Evolutionary conservation across 2,329 filamentous ascomycete species (phyloP), one percentile per base, ranked within the genome.

Genomic region (Triangularia verruculosa): DNA sequence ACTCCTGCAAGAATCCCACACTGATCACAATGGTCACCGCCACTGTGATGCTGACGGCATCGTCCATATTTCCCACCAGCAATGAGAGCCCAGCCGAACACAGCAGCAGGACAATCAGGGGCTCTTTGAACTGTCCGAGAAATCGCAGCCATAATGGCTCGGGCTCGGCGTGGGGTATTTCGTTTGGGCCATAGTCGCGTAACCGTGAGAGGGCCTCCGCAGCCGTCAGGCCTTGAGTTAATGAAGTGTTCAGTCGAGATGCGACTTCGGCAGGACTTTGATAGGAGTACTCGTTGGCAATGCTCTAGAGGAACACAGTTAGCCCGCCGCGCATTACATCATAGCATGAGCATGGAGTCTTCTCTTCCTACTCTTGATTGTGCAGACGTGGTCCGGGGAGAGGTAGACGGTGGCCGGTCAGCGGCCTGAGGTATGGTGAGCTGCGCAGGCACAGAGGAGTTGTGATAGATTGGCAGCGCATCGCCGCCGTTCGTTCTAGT

Each of bases 1-100:
- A 99, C 78, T 99, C 95, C 75, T 99, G 95, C 59, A 98, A 87
- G 71, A 99, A 99, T 1, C 94, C 95, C 51, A 99, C 95, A 0
- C 90, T 90, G 24, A 99, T 93, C 5, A 99, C 95, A 70, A 99
- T 99, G 25, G 93, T 97, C 22, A 99, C 95, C 1, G 95, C 95
- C 30, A 97, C 88, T 0, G 94, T 91, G 73, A 99, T 99, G 76
- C 94, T 98, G 71, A 99, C 80, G 5, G 94, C 94, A 78, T 99
- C 96, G 71, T 98, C 94, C 73, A 89, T 88, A 73, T 99, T 99
- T 59, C 93, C 93, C 76, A 99, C 89, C 52, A 98, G 77, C 57
- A 98, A 86, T 0, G 94, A 98, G 43, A 96, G 89, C 17, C 85
- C 89, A 0, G 95, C 94, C 2, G 95, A 98, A 6, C 87, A 90